These are phyloP conservation scores for Wickerhamiella cacticola DNA, from an alignment of 805 yeast species.

Conservation along the genomic window DNA sequence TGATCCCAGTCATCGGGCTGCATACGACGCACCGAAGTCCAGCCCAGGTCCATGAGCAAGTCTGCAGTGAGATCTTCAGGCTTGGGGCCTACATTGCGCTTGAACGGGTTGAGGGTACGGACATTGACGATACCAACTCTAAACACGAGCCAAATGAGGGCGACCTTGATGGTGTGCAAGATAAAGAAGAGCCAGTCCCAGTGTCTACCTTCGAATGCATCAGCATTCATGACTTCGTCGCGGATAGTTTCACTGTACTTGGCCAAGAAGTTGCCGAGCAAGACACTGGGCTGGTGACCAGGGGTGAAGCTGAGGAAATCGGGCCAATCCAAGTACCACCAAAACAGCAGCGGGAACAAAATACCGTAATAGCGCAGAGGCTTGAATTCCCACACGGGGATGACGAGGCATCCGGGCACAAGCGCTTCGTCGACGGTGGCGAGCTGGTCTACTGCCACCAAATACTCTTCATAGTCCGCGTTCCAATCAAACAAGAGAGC, in stretches of 20 bases:
- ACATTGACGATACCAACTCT: constrained; percentile 75
- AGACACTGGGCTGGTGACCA: constrained; percentile 64
- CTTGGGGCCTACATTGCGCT: constrained; percentile 17
- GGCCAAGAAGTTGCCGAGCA: constrained; percentile 31
- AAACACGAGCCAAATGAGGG: constrained; percentile 44
- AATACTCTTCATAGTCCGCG: constrained; percentile 39
- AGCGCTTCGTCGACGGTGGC: constrained; percentile 44
- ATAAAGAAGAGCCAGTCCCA: constrained; percentile 55
- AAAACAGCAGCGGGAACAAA: constrained; percentile 32
- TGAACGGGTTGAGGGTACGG: constrained; percentile 35
- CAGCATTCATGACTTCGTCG: constrained; percentile 37
- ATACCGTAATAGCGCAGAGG: constrained; percentile 24
- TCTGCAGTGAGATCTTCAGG: constrained; percentile 35
- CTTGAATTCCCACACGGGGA: constrained; percentile 56
- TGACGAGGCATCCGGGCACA: constrained; percentile 84
- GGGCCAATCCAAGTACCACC: constrained; percentile 93
- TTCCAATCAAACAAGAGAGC: constrained; percentile 55
- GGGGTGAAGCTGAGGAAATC: constrained; percentile 86
- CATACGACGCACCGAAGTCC: constrained; percentile 87
- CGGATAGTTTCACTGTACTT: constrained; percentile 18
- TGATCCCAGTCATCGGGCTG: constrained; percentile 59
- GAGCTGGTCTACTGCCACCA: constrained; percentile 37
- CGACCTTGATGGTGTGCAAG: constrained; percentile 56
- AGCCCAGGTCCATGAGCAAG: constrained; percentile 56
- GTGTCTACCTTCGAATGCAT: constrained; percentile 31